Evolutionary conservation across 179 eudicot genomes (phyloP).

Genomic region (Spergularia azorica): DNA sequence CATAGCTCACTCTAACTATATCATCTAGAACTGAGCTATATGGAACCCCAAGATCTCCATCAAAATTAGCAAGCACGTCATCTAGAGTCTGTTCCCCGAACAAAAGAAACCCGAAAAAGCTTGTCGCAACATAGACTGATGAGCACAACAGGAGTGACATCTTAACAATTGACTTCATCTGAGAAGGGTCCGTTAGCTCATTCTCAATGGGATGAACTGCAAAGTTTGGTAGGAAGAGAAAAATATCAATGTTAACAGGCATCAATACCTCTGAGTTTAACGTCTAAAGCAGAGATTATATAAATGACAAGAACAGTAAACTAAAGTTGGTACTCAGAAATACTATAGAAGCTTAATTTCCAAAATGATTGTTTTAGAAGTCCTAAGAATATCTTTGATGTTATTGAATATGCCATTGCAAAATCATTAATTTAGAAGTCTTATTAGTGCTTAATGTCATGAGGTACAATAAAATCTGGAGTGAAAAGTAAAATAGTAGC

Average conservation of each 20-base stretch:
- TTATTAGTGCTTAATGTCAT: neutral
- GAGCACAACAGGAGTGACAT: conserved; percentile 61
- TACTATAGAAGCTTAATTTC: no score
- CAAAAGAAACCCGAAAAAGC: conserved; percentile 76
- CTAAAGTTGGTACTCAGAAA: neutral
- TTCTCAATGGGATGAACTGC: conserved; percentile 86
- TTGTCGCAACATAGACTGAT: conserved; percentile 65
- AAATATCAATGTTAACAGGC: neutral
- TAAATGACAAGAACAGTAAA: neutral
- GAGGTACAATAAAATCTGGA: neutral
- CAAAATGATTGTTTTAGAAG: no score
- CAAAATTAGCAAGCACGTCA: conserved; percentile 82
- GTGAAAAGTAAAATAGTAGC: neutral
- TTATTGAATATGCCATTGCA: no score
- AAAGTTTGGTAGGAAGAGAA: conserved; percentile 21
- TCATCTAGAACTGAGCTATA: conserved; percentile 68
- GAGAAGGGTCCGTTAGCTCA: conserved; percentile 62
- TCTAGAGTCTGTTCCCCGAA: conserved; percentile 70
- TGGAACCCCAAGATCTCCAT: conserved; percentile 75
- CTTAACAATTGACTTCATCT: conserved; percentile 74
- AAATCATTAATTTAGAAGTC: no score
- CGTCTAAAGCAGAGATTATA: no score
- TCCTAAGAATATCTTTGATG: neutral
- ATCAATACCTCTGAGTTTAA: neutral
- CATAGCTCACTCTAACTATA: conserved; percentile 73